Conservation (phyloP, 805 yeast genomes). For the Barnettozyma siamensis region DNA sequence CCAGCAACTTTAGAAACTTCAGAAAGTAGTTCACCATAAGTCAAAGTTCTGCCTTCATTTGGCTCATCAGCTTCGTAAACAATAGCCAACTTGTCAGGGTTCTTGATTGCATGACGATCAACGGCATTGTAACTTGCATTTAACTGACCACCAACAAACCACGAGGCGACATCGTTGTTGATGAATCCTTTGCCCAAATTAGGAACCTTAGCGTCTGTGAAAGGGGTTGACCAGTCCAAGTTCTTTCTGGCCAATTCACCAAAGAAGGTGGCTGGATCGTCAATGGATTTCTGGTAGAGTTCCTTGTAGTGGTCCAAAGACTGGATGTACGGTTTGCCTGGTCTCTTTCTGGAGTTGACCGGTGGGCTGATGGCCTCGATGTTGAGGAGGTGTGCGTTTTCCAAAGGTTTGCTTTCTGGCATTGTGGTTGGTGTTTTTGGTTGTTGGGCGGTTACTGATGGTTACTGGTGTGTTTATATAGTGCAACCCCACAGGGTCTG, state of each 20-base stretch:
- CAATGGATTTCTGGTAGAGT: slow-evolving; percentile 73
- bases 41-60: slow-evolving; percentile 51
- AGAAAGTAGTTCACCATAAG: slow-evolving; percentile 66
- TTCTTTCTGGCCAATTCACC: slow-evolving; percentile 70
- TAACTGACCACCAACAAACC: slow-evolving; percentile 77
- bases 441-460: too few relatives aligned
- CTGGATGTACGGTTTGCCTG: slow-evolving; percentile 20
- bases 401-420: slow-evolving; percentile 22
- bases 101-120: slow-evolving; percentile 69
- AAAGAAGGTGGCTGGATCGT: slow-evolving; percentile 78
- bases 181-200: slow-evolving; percentile 39
- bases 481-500: too few relatives aligned
- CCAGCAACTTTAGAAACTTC: slow-evolving; percentile 70
- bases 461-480: too few relatives aligned
- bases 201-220: slow-evolving; percentile 55
- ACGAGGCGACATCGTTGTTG: slow-evolving; percentile 49
- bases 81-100: slow-evolving; percentile 69
- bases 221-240: slow-evolving; percentile 77
- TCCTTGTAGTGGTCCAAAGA: slow-evolving; percentile 59
- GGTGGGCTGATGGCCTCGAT: slow-evolving; percentile 23
- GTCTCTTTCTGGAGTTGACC: slow-evolving; percentile 21
- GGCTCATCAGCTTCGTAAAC: slow-evolving; percentile 82
- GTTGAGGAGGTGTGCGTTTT: slow-evolving; percentile 28
- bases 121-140: slow-evolving; percentile 80
- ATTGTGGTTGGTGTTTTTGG: too few relatives aligned